phyloP scores from a whole-genome alignment of 2,329 filamentous ascomycete species.

The Scedosporium minutisporum region DNA sequence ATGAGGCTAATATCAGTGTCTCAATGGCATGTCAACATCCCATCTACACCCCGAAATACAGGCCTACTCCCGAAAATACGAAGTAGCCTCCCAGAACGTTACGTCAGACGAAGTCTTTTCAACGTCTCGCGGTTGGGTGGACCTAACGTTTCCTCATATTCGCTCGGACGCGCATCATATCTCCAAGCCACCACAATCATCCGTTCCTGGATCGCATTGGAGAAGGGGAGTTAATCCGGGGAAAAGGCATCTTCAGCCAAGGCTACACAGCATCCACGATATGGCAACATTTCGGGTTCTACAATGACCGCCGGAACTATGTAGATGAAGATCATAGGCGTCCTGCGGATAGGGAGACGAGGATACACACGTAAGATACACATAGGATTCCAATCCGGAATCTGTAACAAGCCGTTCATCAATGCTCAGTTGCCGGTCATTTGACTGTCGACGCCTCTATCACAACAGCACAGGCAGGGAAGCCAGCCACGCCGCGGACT shows the following conservation, averaged over 20 bases:
- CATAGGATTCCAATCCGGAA: neutral
- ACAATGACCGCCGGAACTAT: neutral
- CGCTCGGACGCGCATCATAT: too few species aligned
- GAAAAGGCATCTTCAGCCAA: neutral
- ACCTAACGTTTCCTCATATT: too few species aligned
- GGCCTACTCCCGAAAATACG: too few species aligned
- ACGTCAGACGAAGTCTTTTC: too few species aligned
- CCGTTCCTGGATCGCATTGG: too few species aligned
- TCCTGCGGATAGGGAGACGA: neutral
- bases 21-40: too few species aligned
- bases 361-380: neutral
- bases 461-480: neutral
- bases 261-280: neutral
- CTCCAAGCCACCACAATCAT: too few species aligned
- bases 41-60: too few species aligned
- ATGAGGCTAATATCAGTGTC: too few species aligned
- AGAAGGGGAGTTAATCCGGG: too few species aligned
- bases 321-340: neutral
- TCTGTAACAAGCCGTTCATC: neutral
- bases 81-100: too few species aligned
- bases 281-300: neutral
- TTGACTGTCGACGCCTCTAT: neutral
- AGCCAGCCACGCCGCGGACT: neutral
- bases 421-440: neutral
- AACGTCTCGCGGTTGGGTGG: too few species aligned